Conservation (phyloP, 1,284 basidiomycete species). For the Ganoderma lingzhi region DNA sequence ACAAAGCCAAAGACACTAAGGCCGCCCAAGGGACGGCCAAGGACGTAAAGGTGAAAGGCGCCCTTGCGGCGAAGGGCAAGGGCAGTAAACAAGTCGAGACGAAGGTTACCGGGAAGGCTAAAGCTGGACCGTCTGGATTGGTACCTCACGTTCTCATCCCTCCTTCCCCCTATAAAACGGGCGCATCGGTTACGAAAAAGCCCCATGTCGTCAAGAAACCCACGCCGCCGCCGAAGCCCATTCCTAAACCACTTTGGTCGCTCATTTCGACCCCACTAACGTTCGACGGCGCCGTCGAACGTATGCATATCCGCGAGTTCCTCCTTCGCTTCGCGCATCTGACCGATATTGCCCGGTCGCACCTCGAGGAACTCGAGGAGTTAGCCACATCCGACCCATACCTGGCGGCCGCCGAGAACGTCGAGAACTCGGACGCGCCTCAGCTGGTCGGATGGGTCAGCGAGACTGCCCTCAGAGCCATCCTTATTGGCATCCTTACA, state of each 20-base stretch:
- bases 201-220: constrained; percentile 36
- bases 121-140: constrained; percentile 8
- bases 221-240: constrained; percentile 36
- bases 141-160: constrained; percentile 27
- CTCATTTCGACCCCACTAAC: constrained; percentile 53
- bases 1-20: background rate
- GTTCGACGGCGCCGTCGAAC: constrained; percentile 58
- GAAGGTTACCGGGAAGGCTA: background rate
- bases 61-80: background rate
- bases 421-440: constrained; percentile 48
- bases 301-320: constrained; percentile 79
- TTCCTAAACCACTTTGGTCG: constrained; percentile 55
- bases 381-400: constrained; percentile 49
- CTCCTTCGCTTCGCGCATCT: constrained; percentile 65
- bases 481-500: constrained; percentile 65
- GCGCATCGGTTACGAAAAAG: constrained; percentile 26
- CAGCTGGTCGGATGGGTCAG: constrained; percentile 64
- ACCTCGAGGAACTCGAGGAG: constrained; percentile 72
- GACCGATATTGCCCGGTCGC: constrained; percentile 59
- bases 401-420: constrained; percentile 33
- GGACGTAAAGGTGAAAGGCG: background rate
- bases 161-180: constrained; percentile 29
- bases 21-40: background rate
- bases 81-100: background rate
- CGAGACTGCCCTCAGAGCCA: constrained; percentile 66